phyloP scores from a whole-genome alignment of 2,329 filamentous ascomycete species.

The Mollisiaceae sp. region DNA sequence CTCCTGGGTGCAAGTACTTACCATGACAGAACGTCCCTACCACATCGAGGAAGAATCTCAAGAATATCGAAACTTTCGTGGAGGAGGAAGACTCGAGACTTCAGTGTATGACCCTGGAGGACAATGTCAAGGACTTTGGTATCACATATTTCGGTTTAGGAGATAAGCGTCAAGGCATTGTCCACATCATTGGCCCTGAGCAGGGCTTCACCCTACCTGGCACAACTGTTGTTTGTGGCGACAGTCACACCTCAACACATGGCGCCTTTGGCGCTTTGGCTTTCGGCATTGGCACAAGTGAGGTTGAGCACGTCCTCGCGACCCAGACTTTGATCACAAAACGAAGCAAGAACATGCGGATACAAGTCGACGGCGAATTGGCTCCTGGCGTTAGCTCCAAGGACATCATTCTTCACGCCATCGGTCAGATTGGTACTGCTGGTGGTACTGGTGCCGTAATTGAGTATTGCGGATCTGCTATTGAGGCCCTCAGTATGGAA shows the following conservation, averaged over 20 bases:
- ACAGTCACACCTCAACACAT: slow-evolving; percentile 97
- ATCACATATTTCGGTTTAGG: slow-evolving; percentile 96
- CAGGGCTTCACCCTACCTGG: slow-evolving; percentile 98
- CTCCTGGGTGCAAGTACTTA: slow-evolving; percentile 16
- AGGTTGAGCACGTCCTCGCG: slow-evolving; percentile 97
- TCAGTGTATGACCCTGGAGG: slow-evolving; percentile 94
- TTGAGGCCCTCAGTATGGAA: slow-evolving; percentile 89
- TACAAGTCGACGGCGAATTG: slow-evolving; percentile 91
- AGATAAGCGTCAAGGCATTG: slow-evolving; percentile 96
- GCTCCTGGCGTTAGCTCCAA: slow-evolving; percentile 93
- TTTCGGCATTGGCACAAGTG: slow-evolving; percentile 96
- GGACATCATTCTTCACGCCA: slow-evolving; percentile 91
- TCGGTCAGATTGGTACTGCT: slow-evolving; percentile 92
- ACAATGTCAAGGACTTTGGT: slow-evolving; percentile 96
- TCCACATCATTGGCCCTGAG: slow-evolving; percentile 97
- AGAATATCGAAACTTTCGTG: slow-evolving; percentile 92
- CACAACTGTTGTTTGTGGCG: slow-evolving; percentile 95
- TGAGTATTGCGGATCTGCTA: slow-evolving; percentile 95
- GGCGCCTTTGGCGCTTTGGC: slow-evolving; percentile 94
- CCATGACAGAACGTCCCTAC: slow-evolving; percentile 84
- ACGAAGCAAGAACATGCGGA: slow-evolving; percentile 97
- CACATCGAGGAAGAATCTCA: slow-evolving; percentile 86
- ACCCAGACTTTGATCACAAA: slow-evolving; percentile 95
- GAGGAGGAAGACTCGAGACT: slow-evolving; percentile 91
- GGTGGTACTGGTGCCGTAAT: slow-evolving; percentile 95